Evolutionary conservation across 2,329 filamentous ascomycete species (phyloP).

Genomic region (Sclerotinia glacialis): DNA sequence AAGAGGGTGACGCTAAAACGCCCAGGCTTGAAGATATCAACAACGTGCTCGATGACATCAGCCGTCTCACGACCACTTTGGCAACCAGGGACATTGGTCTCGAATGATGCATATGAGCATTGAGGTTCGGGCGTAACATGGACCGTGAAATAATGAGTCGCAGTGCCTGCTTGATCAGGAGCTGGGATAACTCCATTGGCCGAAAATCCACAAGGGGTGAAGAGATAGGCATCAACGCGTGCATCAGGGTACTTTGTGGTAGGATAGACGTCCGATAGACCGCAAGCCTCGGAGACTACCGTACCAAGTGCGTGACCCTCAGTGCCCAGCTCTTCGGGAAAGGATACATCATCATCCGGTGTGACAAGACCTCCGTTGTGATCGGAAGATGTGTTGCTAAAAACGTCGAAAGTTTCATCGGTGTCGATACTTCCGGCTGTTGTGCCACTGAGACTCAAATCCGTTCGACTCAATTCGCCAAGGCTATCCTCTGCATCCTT

Average conservation of each 20-base stretch:
- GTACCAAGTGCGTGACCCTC: conserved; percentile 93
- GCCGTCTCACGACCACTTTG: conserved; percentile 85
- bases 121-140: conserved; percentile 96
- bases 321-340: conserved; percentile 75
- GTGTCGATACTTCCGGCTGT: conserved; percentile 39
- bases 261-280: conserved; percentile 85
- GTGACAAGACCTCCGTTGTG: conserved; percentile 56
- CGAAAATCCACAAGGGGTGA: conserved; percentile 94
- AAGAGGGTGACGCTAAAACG: conserved; percentile 97
- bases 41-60: conserved; percentile 90
- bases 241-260: conserved; percentile 85
- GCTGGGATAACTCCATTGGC: conserved; percentile 94
- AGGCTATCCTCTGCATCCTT: conserved; percentile 58
- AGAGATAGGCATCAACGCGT: conserved; percentile 91
- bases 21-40: conserved; percentile 94
- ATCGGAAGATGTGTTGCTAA: conserved; percentile 69
- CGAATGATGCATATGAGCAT: conserved; percentile 96
- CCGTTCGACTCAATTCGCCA: conserved; percentile 53
- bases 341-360: conserved; percentile 55
- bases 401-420: conserved; percentile 73
- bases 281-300: conserved; percentile 85
- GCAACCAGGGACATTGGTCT: conserved; percentile 91
- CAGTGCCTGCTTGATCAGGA: conserved; percentile 52
- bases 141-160: conserved; percentile 90
- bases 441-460: conserved; percentile 43